These are phyloP conservation scores for Silene latifolia DNA, from an alignment of 148 eudicot species.

Conservation along the genomic window DNA sequence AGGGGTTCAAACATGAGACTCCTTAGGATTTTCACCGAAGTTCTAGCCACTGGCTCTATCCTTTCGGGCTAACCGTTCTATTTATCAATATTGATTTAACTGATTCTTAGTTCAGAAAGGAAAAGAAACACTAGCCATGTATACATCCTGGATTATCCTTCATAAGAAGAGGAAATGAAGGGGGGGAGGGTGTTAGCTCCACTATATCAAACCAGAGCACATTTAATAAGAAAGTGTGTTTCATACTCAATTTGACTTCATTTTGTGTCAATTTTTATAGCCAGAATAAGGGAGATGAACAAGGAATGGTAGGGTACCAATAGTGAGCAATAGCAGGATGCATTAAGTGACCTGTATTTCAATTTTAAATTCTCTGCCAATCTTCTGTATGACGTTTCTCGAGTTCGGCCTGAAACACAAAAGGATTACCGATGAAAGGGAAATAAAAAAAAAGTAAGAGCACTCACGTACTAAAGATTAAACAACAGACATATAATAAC, in stretches of 20 bases:
- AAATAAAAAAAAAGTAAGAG: not conserved
- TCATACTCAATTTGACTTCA: conserved; percentile 1
- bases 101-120: not conserved
- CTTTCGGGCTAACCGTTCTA: not conserved
- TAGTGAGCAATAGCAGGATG: not conserved
- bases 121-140: not conserved
- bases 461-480: not conserved
- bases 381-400: conserved; percentile 56
- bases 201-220: not conserved
- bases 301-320: not conserved
- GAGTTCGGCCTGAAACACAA: conserved; percentile 60
- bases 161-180: not conserved
- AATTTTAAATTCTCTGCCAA: conserved; percentile 50
- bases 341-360: conserved; percentile 57
- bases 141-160: not conserved
- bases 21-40: no score
- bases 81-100: not conserved
- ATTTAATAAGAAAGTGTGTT: not conserved
- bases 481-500: not conserved
- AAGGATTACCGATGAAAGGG: conserved; percentile 6
- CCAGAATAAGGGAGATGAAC: not conserved
- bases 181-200: not conserved
- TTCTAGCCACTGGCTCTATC: no score
- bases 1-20: no score
- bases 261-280: not conserved